These are phyloP conservation scores for Cunninghamia lanceolata DNA, from an alignment of 75 land plant genomes.

Conservation along the genomic window DNA sequence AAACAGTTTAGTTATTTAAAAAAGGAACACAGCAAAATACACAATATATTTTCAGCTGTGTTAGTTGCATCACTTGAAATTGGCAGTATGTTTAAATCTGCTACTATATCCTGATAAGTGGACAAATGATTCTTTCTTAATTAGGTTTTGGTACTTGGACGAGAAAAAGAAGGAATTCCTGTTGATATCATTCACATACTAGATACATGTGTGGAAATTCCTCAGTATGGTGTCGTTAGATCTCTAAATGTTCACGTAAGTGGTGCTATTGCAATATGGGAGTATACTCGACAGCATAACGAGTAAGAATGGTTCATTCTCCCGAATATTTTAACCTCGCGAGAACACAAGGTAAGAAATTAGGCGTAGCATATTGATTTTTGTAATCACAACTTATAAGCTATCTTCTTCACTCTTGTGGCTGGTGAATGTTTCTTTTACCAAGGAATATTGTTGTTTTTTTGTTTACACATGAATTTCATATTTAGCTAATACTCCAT, in stretches of 20 bases:
- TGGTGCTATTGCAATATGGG: conserved; percentile 96
- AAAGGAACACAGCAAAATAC: too few relatives aligned
- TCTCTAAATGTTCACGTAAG: conserved; percentile 96
- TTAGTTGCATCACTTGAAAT: neutral
- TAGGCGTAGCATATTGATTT: neutral
- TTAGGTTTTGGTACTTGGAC: conserved; percentile 87
- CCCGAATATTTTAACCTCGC: neutral
- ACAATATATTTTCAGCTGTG: neutral
- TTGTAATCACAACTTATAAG: neutral
- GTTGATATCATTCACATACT: conserved; percentile 76
- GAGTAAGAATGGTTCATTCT: neutral
- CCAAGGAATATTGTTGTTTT: neutral
- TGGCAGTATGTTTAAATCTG: neutral
- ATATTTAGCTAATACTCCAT: neutral
- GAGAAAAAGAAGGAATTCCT: conserved; percentile 92
- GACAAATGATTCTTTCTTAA: neutral
- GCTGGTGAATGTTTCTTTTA: neutral
- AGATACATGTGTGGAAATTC: conserved; percentile 90
- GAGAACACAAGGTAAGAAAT: neutral
- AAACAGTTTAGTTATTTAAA: too few relatives aligned
- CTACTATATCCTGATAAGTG: neutral
- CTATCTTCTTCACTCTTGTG: neutral
- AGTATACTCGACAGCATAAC: conserved; percentile 82
- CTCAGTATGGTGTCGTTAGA: conserved; percentile 80
- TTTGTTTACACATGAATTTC: neutral